These are phyloP conservation scores for barley (Hordeum vulgare) DNA, from an alignment of 176 grass and related monocot genomes.

Conservation along the genomic window DNA sequence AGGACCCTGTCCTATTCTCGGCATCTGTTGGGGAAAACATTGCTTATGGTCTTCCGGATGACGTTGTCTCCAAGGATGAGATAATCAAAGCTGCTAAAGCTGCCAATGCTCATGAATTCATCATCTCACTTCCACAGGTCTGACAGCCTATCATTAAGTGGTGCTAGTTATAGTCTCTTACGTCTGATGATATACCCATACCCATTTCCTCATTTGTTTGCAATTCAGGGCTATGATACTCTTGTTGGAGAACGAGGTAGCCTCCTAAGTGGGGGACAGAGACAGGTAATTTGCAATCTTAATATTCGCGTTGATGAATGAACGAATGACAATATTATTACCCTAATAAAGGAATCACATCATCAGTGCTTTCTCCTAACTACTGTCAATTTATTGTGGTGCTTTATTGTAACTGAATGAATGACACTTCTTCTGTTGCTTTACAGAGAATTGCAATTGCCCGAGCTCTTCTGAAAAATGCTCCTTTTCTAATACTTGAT, in stretches of 20 bases:
- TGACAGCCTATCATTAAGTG: neutral
- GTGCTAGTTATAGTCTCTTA: neutral
- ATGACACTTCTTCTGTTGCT: neutral
- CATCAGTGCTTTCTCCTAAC: neutral
- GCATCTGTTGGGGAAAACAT: conserved; percentile 93
- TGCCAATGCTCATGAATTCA: conserved; percentile 97
- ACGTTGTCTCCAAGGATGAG: conserved; percentile 86
- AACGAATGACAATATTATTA: neutral
- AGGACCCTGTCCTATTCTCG: conserved; percentile 91
- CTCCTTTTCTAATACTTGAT: conserved; percentile 94
- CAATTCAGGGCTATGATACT: conserved; percentile 72
- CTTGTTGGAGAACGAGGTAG: conserved; percentile 86
- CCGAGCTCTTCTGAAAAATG: conserved; percentile 83
- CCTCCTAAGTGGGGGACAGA: conserved; percentile 92
- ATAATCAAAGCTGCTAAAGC: conserved; percentile 98
- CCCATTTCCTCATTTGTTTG: conserved; percentile 6
- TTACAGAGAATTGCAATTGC: conserved; percentile 90
- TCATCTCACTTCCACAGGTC: conserved; percentile 95
- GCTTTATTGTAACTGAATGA: neutral
- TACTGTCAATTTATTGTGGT: neutral
- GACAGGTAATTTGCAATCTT: conserved; percentile 57
- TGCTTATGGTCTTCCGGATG: conserved; percentile 92
- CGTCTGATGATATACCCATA: conserved; percentile 4
- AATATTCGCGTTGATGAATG: neutral
- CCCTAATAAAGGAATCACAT: neutral